A percentile compares a stretch with the other conserved stretches of the same genome.
These are phyloP conservation scores for Centaurea solstitialis DNA, from an alignment of 129 eudicot species.

Conservation along the genomic window DNA sequence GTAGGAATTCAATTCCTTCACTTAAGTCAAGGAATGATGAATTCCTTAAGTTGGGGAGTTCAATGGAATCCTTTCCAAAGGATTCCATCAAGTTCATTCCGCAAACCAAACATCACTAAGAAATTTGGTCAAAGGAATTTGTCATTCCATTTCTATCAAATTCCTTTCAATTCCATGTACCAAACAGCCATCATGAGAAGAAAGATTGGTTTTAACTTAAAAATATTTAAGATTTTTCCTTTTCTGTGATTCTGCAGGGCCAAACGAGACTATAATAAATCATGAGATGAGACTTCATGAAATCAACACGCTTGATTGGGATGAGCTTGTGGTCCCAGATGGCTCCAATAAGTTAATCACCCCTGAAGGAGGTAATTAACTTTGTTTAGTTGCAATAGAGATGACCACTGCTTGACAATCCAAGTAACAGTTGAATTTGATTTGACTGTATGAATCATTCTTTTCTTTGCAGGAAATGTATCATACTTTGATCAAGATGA, in stretches of 20 bases:
- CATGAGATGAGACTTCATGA: conserved; percentile 82
- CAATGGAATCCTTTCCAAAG: too few relatives aligned
- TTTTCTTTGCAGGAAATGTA: conserved; percentile 36
- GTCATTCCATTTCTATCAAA: too few relatives aligned
- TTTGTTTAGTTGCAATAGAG: background rate
- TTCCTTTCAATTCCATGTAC: too few relatives aligned
- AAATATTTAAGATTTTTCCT: background rate
- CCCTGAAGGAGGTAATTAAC: conserved; percentile 53
- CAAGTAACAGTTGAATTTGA: conserved; percentile 8
- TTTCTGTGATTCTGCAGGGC: conserved; percentile 39
- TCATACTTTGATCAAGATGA: conserved; percentile 45
- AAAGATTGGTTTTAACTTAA: background rate
- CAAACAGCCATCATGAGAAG: background rate
- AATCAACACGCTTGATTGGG: conserved; percentile 97
- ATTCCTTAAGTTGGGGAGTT: too few relatives aligned
- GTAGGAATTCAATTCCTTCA: too few relatives aligned
- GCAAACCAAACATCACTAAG: too few relatives aligned
- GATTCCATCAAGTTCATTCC: too few relatives aligned
- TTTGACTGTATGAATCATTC: background rate
- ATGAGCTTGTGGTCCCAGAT: conserved; percentile 75
- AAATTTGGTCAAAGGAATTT: too few relatives aligned
- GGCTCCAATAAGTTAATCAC: conserved; percentile 43
- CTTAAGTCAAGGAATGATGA: too few relatives aligned
- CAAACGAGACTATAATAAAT: conserved; percentile 45
- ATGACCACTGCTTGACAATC: background rate